Evolutionary conservation across 352 stramenopile genomes (phyloP), one percentile per base, ranked within the genome.

Genomic region (Plasmopara halstedii): DNA sequence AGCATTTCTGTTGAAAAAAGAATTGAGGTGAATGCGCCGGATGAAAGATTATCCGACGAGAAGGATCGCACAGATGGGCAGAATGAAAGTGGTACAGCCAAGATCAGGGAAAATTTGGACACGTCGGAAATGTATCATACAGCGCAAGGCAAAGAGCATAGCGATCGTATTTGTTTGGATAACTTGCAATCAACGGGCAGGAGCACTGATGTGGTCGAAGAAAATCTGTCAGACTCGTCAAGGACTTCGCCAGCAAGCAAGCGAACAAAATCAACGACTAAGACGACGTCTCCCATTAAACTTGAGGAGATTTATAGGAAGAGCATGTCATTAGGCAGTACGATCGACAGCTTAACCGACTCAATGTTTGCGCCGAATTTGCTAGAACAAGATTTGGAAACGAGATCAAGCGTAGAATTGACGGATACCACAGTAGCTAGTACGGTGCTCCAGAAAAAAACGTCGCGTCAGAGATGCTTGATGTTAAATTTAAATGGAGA

Each of bases 381-480:
- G 23, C 32, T 82, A 21, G 52, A 68, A 20, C 37, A 55, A 15
- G 51, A 61, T 5, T 40, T 41, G 13, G 15, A 20, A 27, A 64
- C 63, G 10, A 64, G 74, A 7, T n/a, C 62, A 23, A 89, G 74
- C 18, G 40, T 89, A 17, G 74, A 85, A 46, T 60, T 68, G 4
- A 61, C 46, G 0, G 74, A 80, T 27, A 73, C 61, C 0, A 58
- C 62, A 13, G 53, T 60, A 6, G 69, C 85, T 13, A 48, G 86
- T 7, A 48, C 67, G 6, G 62, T 68, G 13, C 31, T 86, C 26
- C 59, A 59, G 35, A 48, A 42, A 31, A 58, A 68, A 26, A 37
- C 42, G 17, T 43, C 26, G 15, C 47, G 39, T 39, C 9, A 62
- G 17, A 54, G 36, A 15, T 47, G n/a, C 18, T 48, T 42, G 2